These are phyloP conservation scores for Coemansia sp. DNA, from an alignment of 192 early-diverging fungal species.

Conservation along the genomic window DNA sequence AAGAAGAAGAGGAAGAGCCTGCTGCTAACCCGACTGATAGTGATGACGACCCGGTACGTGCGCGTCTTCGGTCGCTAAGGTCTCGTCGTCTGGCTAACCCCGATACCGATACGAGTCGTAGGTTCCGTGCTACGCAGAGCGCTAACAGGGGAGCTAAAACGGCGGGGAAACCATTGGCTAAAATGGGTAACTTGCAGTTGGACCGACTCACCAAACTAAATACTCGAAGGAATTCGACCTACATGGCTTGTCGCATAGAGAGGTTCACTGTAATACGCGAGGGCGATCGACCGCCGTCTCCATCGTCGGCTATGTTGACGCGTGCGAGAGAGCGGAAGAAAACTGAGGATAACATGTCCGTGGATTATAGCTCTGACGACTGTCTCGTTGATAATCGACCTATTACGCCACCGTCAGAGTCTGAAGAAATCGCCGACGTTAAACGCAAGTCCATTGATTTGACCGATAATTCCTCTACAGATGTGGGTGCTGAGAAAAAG, in stretches of 20 bases:
- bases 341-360: background rate
- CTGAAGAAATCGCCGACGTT: background rate
- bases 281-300: constrained; percentile 41
- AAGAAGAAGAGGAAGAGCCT: background rate
- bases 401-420: background rate
- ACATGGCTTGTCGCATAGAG: constrained; percentile 50
- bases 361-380: background rate
- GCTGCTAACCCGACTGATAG: background rate
- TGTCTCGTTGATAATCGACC: constrained; percentile 10
- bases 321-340: constrained; percentile 28
- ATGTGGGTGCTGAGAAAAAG: background rate
- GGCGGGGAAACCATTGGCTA: constrained; percentile 16
- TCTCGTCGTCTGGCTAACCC: constrained; percentile 18
- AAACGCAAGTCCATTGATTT: constrained; percentile 38
- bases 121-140: constrained; percentile 43
- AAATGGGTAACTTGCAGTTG: constrained; percentile 49
- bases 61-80: constrained; percentile 35
- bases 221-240: constrained; percentile 47
- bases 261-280: constrained; percentile 14
- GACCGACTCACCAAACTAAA: constrained; percentile 57
- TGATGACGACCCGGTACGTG: constrained; percentile 14
- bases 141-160: background rate
- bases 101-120: background rate
- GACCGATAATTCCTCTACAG: background rate
- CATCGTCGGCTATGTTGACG: constrained; percentile 44